Evolutionary conservation across 1,139 yeast genomes (phyloP), one percentile per base, ranked within the genome.

Genomic region (Taiozyma onychis): DNA sequence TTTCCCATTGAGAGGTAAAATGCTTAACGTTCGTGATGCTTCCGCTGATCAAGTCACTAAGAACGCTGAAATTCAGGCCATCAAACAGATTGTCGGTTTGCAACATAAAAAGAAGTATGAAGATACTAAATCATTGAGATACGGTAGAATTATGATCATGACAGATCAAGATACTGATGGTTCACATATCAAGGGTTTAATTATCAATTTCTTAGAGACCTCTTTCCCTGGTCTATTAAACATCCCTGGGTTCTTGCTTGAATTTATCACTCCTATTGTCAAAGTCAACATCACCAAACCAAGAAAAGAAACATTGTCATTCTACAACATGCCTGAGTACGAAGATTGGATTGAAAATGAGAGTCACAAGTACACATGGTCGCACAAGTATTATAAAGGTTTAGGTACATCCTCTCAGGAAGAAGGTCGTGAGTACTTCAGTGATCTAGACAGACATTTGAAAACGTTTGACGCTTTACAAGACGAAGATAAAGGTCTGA

Each of bases 141-240:
- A 95, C 65, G 99, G 99, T 28, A 97, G 90, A 67, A 80, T 95
- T 47, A 93, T 95, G 98, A 90, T 95, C 64, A 95, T 95, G 99
- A 90, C 99, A 6, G 99, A 95, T 87, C 99, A 95, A 71, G 99
- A 95, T 88, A 97, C 91, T 63, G 99, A 95, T 77, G 99, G 99
- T 53, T 88, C 96, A 22, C 99, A 95, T 73, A 95, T 95, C 65
- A 95, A 95, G 67, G 99, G 99, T 56, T 78, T 95, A 60, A 81
- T 95, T 55, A 95, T 95, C 63, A 95, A 95, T 66, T 95, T 93
- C 65, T 72, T 95, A 54, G 98, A 93, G 67, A 80, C 95, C 6
- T 87, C 96, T 44, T 95, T 95, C 72, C 99, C 99, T 1, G 99
- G 98, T 1, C 73, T 95, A 57, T 74, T 95, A 43, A 87, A 86